These are phyloP conservation scores for Pholiota microspora DNA, from an alignment of 768 basidiomycete genomes.

Conservation along the genomic window DNA sequence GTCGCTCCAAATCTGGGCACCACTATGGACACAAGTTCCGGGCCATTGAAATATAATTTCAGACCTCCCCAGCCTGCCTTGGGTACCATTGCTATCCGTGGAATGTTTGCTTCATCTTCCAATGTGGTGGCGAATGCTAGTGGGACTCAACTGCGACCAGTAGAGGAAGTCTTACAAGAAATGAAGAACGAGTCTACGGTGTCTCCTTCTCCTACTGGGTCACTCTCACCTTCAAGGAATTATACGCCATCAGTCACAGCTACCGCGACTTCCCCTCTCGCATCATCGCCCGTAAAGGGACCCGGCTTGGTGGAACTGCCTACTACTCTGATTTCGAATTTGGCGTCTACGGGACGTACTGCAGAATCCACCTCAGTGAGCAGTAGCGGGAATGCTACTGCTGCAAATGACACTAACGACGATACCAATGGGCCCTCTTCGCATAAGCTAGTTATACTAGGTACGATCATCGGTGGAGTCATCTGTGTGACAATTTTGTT, in stretches of 20 bases:
- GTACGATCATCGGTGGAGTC: slow-evolving; percentile 18
- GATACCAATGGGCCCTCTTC: not conserved
- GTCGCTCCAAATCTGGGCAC: too few relatives aligned
- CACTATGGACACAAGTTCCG: not conserved
- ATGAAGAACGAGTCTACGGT: slow-evolving; percentile 8
- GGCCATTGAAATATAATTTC: not conserved
- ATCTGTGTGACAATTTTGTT: slow-evolving; percentile 18
- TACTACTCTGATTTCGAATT: slow-evolving; percentile 2
- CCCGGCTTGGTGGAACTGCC: slow-evolving; percentile 16
- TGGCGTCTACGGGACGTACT: not conserved
- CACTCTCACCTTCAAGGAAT: not conserved
- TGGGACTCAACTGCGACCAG: slow-evolving; percentile 3
- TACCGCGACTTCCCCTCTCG: slow-evolving; percentile 1
- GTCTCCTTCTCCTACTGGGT: not conserved
- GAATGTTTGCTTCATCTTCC: slow-evolving; percentile 12
- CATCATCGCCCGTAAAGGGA: slow-evolving; percentile 11
- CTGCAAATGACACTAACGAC: not conserved
- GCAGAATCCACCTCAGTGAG: not conserved
- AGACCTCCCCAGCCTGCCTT: slow-evolving; percentile 1
- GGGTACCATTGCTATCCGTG: slow-evolving; percentile 12
- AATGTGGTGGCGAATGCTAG: not conserved
- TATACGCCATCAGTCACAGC: not conserved
- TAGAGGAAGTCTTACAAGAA: slow-evolving; percentile 14
- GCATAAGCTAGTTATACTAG: slow-evolving; percentile 15
- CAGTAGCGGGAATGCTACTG: not conserved